Conservation (phyloP, 139 green algal species). For the Haematococcus lacustris region DNA sequence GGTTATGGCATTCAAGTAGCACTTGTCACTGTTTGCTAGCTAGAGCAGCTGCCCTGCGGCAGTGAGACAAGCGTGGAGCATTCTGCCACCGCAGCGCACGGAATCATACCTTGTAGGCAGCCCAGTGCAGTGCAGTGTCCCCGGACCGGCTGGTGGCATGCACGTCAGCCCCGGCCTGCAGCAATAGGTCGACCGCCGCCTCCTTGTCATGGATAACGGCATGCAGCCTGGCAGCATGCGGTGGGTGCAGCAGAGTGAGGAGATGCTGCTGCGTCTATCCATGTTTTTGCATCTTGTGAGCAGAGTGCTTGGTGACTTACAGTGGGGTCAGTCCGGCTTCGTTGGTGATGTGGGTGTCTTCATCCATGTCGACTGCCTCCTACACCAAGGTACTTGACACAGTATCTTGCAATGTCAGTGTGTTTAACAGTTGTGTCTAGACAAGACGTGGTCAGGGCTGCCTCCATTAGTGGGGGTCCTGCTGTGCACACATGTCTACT, state of each 20-base stretch:
- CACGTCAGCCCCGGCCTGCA: constrained; percentile 25
- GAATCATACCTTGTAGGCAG: constrained; percentile 25
- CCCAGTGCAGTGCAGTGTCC: constrained; percentile 44
- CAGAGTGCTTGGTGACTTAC: too few species aligned
- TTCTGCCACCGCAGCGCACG: background rate
- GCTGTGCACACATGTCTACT: background rate
- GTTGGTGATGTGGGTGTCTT: too few species aligned
- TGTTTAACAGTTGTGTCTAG: background rate
- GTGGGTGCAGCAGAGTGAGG: background rate
- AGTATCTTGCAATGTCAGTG: background rate
- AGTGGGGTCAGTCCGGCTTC: too few species aligned
- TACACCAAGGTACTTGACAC: background rate
- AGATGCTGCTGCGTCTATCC: too few species aligned
- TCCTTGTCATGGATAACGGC: constrained; percentile 1
- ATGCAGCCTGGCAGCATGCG: constrained; percentile 6
- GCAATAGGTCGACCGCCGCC: constrained; percentile 9
- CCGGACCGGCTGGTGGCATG: constrained; percentile 19
- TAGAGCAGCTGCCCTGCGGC: too few species aligned
- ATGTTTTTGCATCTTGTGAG: too few species aligned
- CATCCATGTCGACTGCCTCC: background rate
- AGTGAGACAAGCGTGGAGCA: background rate
- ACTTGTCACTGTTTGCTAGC: too few species aligned
- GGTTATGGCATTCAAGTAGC: too few species aligned
- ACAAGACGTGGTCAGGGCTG: background rate
- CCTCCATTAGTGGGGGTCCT: background rate